phyloP scores from a whole-genome alignment of 306 rosid genomes.

The Crataegus laevigata region DNA sequence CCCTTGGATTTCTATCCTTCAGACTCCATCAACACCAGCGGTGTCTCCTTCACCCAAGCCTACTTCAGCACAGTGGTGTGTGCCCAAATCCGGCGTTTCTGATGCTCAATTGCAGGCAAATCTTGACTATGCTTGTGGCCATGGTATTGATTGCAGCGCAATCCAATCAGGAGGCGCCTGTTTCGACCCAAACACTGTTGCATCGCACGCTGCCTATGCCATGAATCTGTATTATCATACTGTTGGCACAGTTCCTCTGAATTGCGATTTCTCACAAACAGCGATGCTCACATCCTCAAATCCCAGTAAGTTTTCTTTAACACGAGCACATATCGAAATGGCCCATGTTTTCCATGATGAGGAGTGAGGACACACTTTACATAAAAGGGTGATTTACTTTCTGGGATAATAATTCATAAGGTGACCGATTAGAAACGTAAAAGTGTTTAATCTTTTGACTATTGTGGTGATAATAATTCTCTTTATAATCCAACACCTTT shows the following conservation, averaged over 20 bases:
- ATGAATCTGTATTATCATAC: conserved; percentile 86
- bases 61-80: conserved; percentile 51
- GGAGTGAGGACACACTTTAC: neutral
- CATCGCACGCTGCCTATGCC: conserved; percentile 80
- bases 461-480: neutral
- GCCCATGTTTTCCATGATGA: neutral
- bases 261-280: conserved; percentile 88
- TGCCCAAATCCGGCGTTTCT: conserved; percentile 54
- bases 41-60: conserved; percentile 38
- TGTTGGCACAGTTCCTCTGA: conserved; percentile 43
- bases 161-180: conserved; percentile 80
- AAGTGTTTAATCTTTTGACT: neutral
- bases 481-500: neutral
- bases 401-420: neutral
- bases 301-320: conserved; percentile 56
- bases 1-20: neutral
- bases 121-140: conserved; percentile 67
- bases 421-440: conserved; percentile 2
- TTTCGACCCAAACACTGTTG: conserved; percentile 59
- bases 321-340: neutral
- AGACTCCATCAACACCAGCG: conserved; percentile 37
- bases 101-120: conserved; percentile 61
- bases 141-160: conserved; percentile 53
- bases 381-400: neutral
- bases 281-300: conserved; percentile 67